Base-by-base conservation (phyloP, 768 basidiomycete genomes). In the Hygrocybe coccinea region DNA sequence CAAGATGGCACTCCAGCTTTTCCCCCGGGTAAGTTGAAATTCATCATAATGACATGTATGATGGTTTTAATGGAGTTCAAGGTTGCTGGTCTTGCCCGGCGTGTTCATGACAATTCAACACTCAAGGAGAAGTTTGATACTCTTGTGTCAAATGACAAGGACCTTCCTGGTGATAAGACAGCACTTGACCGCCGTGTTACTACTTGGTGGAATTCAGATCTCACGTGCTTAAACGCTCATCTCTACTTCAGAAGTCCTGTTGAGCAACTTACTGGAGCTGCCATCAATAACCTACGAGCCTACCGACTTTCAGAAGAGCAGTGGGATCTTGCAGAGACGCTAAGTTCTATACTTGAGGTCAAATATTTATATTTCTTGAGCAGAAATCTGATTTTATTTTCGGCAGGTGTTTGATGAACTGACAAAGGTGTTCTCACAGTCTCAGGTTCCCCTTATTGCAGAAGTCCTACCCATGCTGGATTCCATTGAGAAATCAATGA, bases 101-200 rank as follows among this genome's bases (percentile, higher is more conserved):
- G 59, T 22, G 58, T 70, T 10, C 65, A 70, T 58, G 65, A 71
- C 47, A 52, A 50, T 12, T 10, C 56, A 17, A 59, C 59, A 10
- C 53, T 70, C 6, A 61, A 61, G 8, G 65, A 65, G 22, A 61
- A 61, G 24, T 71, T 71, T 56, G 54, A 64, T 6, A 47, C 54
- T 6, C 56, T 70, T 11, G 60, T 70, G 5, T 1, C 35, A 22
- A 37, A 50, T 15, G 55, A 65, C 48, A 34, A 46, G 36, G 52
- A 59, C 3, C 50, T 52, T 7, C 12, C 53, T 1, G 57, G 52
- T 12, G 50, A 61, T 10, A 56, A 65, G 54, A 21, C 24, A 2
- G 45, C 60, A 1, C 66, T 72, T 29, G 54, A 55, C 49, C 52
- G 60, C 14, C 38, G 38, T 39, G 38, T 39, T 15, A 14, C 38